Evolutionary conservation across 129 eudicot genomes (phyloP), one percentile per base, ranked within the genome.

Genomic region (Pulicaria dysenterica): DNA sequence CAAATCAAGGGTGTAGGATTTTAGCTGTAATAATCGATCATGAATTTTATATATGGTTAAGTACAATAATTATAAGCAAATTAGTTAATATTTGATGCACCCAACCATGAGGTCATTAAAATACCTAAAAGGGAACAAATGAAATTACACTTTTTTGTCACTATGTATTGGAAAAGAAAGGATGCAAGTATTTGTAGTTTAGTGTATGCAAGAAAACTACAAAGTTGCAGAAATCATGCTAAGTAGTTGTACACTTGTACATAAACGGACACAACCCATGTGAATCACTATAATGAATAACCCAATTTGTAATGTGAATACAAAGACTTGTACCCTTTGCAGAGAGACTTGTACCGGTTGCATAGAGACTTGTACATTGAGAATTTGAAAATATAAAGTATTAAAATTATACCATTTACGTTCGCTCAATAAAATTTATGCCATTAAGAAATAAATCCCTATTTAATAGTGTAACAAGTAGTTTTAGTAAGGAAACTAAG

Each of bases 231-330:
- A 72, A 53, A 78, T 58, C 15, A 70, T 78, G 45, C 46, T 40
- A 63, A 13, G 58, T 61, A 44, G 46, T 61, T 54, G 82, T 53
- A 60, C 19, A 42, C 24, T 51, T 19, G 73, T 49, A 69, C 63
- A 73, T 51, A 66, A 34, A 74, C 58, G 44, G 76, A 62, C 77
- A 67, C 60, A 24, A 46, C 55, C 59, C 75, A 81, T 71, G 79
- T 72, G 79, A 66, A 67, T 49, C 19, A 51, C 37, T 39, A 61
- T 62, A 39, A 58, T n/a, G 58, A 16, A 34, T 9, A 17, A 14
- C 67, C 69, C 47, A 51, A 53, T 67, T 48, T 67, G 79, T 58
- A 58, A 74, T 49, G 39, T 41, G 57, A 67, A n/a, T 8, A 7
- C 10, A 8, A 46, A 54, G 36, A 50, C 31, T 39, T 44, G 24